phyloP scores from a whole-genome alignment of 164 flowering plant species.

The Pachysandra terminalis region DNA sequence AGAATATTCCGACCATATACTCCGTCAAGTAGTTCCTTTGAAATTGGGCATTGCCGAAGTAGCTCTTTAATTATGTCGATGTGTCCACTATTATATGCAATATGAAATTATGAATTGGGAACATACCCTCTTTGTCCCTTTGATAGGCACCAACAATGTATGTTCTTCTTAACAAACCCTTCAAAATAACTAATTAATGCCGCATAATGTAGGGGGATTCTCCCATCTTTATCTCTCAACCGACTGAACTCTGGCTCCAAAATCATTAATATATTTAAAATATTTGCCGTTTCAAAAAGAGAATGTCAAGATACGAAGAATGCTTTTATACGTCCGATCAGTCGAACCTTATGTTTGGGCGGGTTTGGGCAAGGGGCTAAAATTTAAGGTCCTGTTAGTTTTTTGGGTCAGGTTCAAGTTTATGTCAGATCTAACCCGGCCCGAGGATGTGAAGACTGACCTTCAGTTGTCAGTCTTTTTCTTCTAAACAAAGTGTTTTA shows the following conservation, averaged over 20 bases:
- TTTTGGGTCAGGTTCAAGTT: too few relatives aligned
- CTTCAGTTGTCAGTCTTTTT: too few relatives aligned
- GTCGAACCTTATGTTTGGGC: too few relatives aligned
- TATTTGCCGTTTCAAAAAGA: background rate
- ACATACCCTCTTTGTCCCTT: conserved; percentile 17
- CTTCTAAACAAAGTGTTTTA: too few relatives aligned
- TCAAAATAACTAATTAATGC: conserved; percentile 6
- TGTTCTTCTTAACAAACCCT: background rate
- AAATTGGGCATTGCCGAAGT: conserved; percentile 14
- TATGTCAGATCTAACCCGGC: too few relatives aligned
- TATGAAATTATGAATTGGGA: conserved; percentile 26
- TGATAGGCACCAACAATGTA: background rate
- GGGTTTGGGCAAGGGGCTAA: too few relatives aligned
- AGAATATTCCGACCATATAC: conserved; percentile 18
- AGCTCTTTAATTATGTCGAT: conserved; percentile 12
- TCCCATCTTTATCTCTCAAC: conserved; percentile 6
- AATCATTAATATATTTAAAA: background rate
- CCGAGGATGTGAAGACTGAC: too few relatives aligned
- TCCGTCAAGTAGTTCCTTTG: conserved; percentile 11
- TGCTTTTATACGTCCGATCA: too few relatives aligned
- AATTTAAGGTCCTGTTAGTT: too few relatives aligned
- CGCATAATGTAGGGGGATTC: conserved; percentile 26
- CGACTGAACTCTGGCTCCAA: background rate
- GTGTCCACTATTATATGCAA: conserved; percentile 20
- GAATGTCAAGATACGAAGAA: too few relatives aligned